phyloP scores from a whole-genome alignment of 1,139 yeast genomes.

The Suhomyces anneliseae region DNA sequence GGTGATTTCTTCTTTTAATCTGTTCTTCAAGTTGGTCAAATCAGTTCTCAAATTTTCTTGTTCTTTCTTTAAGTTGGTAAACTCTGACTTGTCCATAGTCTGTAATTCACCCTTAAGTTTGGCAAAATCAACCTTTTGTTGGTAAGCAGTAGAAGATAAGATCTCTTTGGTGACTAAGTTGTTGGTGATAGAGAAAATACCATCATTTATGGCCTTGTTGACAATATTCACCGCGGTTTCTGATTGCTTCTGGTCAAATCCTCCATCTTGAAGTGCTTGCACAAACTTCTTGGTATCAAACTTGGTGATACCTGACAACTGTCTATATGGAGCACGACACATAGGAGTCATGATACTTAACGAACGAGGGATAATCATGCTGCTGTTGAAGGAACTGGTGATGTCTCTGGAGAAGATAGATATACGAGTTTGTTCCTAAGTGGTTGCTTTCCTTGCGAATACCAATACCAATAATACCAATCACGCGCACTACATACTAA shows the following conservation, averaged over 20 bases:
- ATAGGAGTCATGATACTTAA: background rate
- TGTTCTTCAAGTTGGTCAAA: slow-evolving; percentile 79
- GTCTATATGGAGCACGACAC: slow-evolving; percentile 10
- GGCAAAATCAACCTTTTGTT: slow-evolving; percentile 95
- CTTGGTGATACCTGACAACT: slow-evolving; percentile 42
- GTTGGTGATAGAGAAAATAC: slow-evolving; percentile 70
- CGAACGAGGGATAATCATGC: background rate
- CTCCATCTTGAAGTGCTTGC: slow-evolving; percentile 67
- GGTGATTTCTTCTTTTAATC: slow-evolving; percentile 87
- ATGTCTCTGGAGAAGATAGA: no score
- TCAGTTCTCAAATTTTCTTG: slow-evolving; percentile 85
- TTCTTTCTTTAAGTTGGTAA: slow-evolving; percentile 78
- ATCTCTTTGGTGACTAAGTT: slow-evolving; percentile 82
- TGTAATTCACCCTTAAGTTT: slow-evolving; percentile 88
- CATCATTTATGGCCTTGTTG: slow-evolving; percentile 76
- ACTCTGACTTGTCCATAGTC: slow-evolving; percentile 84
- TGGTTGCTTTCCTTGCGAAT: background rate
- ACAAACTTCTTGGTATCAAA: slow-evolving; percentile 82
- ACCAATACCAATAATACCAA: background rate
- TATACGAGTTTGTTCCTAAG: no score
- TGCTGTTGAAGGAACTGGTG: no score
- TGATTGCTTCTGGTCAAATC: slow-evolving; percentile 72
- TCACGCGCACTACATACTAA: background rate
- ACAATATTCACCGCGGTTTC: slow-evolving; percentile 78
- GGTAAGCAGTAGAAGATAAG: slow-evolving; percentile 81